These are phyloP conservation scores for Gentiana straminea DNA, from an alignment of 257 asterid genomes.

Conservation along the genomic window DNA sequence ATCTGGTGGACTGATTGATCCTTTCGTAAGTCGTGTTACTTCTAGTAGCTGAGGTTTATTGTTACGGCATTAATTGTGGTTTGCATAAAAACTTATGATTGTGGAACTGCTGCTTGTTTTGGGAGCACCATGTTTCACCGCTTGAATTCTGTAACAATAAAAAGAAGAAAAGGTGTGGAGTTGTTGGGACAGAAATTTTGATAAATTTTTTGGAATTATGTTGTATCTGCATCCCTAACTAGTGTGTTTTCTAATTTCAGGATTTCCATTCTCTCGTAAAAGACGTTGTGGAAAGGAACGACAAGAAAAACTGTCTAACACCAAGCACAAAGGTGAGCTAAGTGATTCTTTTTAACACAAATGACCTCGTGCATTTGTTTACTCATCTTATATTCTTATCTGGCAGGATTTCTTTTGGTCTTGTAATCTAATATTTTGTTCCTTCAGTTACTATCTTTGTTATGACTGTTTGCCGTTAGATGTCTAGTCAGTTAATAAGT, in stretches of 20 bases:
- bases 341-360: background rate
- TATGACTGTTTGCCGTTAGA: background rate
- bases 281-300: conserved; percentile 33
- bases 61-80: background rate
- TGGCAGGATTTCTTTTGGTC: background rate
- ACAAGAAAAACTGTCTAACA: conserved; percentile 24
- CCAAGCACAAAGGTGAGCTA: conserved; percentile 35
- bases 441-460: background rate
- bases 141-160: no score
- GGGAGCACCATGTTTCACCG: no score
- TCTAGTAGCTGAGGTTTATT: background rate
- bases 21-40: conserved; percentile 35
- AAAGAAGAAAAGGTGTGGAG: no score
- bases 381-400: background rate
- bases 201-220: background rate
- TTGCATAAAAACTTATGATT: no score
- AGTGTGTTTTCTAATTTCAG: conserved; percentile 32
- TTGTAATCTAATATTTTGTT: background rate
- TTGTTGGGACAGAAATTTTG: no score
- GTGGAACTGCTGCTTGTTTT: no score
- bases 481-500: background rate
- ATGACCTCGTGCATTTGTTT: no score
- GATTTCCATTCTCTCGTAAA: conserved; percentile 60
- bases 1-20: conserved; percentile 37
- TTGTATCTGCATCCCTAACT: conserved; percentile 9